A percentile compares a stretch with the other conserved stretches of the same genome.
Conservation (phyloP, 2,329 filamentous ascomycete species). For the Ophiostoma sp. region DNA sequence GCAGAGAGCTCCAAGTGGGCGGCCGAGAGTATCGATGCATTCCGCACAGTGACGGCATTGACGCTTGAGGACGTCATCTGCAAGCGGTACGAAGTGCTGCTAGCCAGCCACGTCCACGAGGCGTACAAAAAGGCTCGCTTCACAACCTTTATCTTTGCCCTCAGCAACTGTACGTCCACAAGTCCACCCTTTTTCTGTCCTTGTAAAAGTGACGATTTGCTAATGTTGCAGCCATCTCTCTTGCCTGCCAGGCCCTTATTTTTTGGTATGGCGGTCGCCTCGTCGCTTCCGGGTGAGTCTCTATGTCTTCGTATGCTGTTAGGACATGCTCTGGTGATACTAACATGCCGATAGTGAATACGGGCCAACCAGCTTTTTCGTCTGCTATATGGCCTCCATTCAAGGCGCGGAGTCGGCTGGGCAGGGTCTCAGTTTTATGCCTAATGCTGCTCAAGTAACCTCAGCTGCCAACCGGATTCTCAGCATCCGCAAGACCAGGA, state of each 20-base stretch:
- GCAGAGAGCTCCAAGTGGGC: slow-evolving; percentile 58
- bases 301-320: not conserved
- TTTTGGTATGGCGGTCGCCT: not conserved
- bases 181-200: slow-evolving; percentile 46
- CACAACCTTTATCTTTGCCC: slow-evolving; percentile 60
- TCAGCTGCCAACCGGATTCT: slow-evolving; percentile 57
- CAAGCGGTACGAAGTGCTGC: slow-evolving; percentile 34
- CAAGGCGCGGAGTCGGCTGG: slow-evolving; percentile 63
- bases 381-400: slow-evolving; percentile 60
- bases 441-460: slow-evolving; percentile 56
- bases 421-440: slow-evolving; percentile 61
- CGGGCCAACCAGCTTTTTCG: slow-evolving; percentile 43
- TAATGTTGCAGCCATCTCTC: not conserved
- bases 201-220: not conserved
- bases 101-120: slow-evolving; percentile 34
- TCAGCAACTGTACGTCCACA: slow-evolving; percentile 44
- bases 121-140: slow-evolving; percentile 55
- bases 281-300: not conserved
- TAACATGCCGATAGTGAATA: slow-evolving; percentile 47
- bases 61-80: slow-evolving; percentile 56
- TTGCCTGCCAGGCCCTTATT: not conserved
- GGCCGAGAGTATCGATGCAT: slow-evolving; percentile 56
- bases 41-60: slow-evolving; percentile 56
- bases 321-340: not conserved
- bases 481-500: slow-evolving; percentile 39